Base-by-base conservation (phyloP, 805 yeast species). In the Metschnikowia chrysomelidarum region DNA sequence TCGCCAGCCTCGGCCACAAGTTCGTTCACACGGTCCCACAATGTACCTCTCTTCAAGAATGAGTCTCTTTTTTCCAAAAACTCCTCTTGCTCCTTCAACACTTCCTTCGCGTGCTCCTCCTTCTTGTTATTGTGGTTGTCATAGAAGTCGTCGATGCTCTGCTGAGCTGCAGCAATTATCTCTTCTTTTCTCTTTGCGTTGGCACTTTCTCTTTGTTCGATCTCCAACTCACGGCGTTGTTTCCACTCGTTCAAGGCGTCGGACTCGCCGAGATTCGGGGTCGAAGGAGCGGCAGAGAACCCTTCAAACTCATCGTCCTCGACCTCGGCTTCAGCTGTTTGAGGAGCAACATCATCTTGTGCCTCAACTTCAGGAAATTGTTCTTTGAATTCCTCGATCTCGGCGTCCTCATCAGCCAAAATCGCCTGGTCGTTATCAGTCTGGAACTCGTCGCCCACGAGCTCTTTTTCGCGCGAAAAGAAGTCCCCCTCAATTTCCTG, bases 121-220 rank as follows among this genome's bases (percentile, higher is more conserved):
- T 80, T 83, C 67, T 89, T 89, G 55, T 73, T 69, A 65, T 87
- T 88, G 71, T 91, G 91, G 55, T 81, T 82, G 51, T 87, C 95
- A 61, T 91, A 91, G 60, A 91, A 91, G 46, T 85, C 95, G 58
- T 91, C 96, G 53, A 88, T 78, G 35, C 87, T 80, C 57, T 80
- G 78, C 53, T 78, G 76, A 7, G 98, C 98, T 44, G 82, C 81
- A 33, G 76, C 74, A 37, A 82, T 75, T 40, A 87, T 72, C 41
- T 80, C 87, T 19, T 67, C 67, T 54, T 82, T 76, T 57, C 77
- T 83, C 48, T 76, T 67, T 14, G 65, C 67, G 49, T 83, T 81
- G 44, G 76, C 77, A 48, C 74, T 80, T 54, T 91, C 98, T 55
- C 95, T 76, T 53, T 85, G 78, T 35, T 74, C 68, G 43, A 91